These are phyloP conservation scores for Bondarzewia mesenterica DNA, from an alignment of 1,284 basidiomycete genomes.

Conservation along the genomic window DNA sequence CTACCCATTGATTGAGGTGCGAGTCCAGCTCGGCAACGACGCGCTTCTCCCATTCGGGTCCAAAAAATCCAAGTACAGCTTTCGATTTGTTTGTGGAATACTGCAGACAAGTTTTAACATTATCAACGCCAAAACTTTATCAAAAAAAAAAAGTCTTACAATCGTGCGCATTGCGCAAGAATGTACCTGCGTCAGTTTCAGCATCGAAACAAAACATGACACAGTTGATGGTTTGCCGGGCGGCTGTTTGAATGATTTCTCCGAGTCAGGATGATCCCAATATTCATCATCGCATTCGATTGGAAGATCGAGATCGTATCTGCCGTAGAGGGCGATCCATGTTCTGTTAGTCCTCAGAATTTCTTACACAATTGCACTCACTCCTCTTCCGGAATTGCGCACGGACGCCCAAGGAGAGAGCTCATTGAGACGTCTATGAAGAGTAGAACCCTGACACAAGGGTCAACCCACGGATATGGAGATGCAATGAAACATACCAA, in stretches of 20 bases:
- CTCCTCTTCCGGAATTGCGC: conserved; percentile 73
- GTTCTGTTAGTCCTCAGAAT: neutral
- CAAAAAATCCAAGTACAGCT: conserved; percentile 25
- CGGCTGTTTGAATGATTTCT: conserved; percentile 38
- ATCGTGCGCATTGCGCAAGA: conserved; percentile 49
- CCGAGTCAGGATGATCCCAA: conserved; percentile 37
- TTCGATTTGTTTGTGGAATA: conserved; percentile 40
- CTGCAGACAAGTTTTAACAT: conserved; percentile 10
- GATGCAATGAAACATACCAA: conserved; percentile 36
- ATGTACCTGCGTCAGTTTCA: conserved; percentile 50
- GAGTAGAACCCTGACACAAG: conserved; percentile 43
- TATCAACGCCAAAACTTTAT: neutral
- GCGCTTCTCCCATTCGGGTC: conserved; percentile 31
- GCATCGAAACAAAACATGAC: conserved; percentile 40
- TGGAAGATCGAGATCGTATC: conserved; percentile 42
- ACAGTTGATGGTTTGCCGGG: conserved; percentile 34
- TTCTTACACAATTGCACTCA: conserved; percentile 21
- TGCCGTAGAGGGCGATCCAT: neutral
- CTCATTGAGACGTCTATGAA: conserved; percentile 54
- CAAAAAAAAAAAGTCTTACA: conserved; percentile 20
- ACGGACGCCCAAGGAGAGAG: conserved; percentile 65
- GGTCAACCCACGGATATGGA: neutral
- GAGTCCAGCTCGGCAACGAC: conserved; percentile 40
- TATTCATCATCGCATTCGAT: conserved; percentile 59
- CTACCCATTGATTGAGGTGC: conserved; percentile 41